Base-by-base conservation (phyloP, 441 rosid species). In the Daphne laureola region DNA sequence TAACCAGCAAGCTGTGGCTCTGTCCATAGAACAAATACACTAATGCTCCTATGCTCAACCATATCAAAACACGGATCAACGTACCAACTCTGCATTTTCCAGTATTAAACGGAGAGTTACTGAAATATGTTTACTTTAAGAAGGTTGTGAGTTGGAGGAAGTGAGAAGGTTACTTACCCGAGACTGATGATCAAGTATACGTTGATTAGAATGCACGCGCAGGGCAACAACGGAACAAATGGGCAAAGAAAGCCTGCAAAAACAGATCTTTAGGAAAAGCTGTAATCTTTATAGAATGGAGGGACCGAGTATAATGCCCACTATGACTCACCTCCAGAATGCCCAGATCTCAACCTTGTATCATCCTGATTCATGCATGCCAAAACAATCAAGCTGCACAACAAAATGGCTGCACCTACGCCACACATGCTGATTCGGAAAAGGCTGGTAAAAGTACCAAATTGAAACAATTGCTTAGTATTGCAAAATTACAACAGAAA, bases 281-380 rank as follows among this genome's bases (percentile, higher is more conserved):
- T 21, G 25, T 2, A 21, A 21, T 2, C 3, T 21, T 21, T 21
- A 31, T 6, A 4, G 11, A 11, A 7, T 9, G 8, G 38, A 6
- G 1, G 11, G 35, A 27, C 35, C 35, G 11, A 21, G 25, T 7
- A 9, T 31, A 31, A 31, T 31, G 11, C 38, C 0, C 9, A 48
- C 27, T 54, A n/a, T 21, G 45, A 26, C 21, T 3, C 69, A 83
- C 91, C 95, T 79, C 91, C 95, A 8, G 73, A 52, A 58, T 81
- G 88, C 57, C 91, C 95, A 63, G 83, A 83, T 73, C 67, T 78
- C 66, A 81, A 84, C 61, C 91, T 74, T 55, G 75, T 86, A 43
- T 74, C 78, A 70, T 86, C 95, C 76, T 83, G 88, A 45, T 78
- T 81, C 27, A 79, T 68, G 67, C 68, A 71, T 35, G 83, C 77